Evolutionary conservation across 805 yeast species (phyloP).

Genomic region (Metschnikowia koreensis): DNA sequence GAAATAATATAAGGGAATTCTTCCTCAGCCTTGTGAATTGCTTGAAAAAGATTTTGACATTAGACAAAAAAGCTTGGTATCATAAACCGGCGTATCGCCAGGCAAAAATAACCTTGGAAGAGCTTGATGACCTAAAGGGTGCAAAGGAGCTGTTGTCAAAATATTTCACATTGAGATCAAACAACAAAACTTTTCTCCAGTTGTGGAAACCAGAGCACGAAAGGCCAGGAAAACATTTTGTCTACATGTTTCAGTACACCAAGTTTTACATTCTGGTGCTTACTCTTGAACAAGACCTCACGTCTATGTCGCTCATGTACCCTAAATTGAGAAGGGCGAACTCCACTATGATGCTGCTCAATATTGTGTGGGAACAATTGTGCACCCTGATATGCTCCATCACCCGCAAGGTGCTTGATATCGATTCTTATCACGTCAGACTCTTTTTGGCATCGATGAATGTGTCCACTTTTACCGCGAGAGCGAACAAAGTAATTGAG

Average conservation of each 20-base stretch:
- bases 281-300: constrained; percentile 52
- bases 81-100: constrained; percentile 77
- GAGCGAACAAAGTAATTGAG: constrained; percentile 31
- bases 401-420: constrained; percentile 42
- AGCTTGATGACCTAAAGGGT: constrained; percentile 46
- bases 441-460: constrained; percentile 29
- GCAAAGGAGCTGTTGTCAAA: constrained; percentile 66
- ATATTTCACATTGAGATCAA: constrained; percentile 63
- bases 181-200: constrained; percentile 68
- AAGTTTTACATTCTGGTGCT: constrained; percentile 59
- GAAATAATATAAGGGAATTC: constrained; percentile 27
- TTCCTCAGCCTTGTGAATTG: constrained; percentile 42
- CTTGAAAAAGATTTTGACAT: constrained; percentile 45
- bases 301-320: constrained; percentile 56
- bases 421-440: constrained; percentile 51
- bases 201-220: constrained; percentile 95
- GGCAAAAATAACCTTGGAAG: constrained; percentile 59
- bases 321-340: constrained; percentile 77
- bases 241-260: constrained; percentile 69
- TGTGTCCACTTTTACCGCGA: constrained; percentile 3
- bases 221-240: constrained; percentile 89
- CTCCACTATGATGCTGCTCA: constrained; percentile 67
- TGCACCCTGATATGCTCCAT: constrained; percentile 53
- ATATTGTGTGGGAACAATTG: constrained; percentile 64
- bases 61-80: constrained; percentile 89